Conservation (phyloP, 2,329 filamentous ascomycete genomes). For the Beauveria brongniartii region DNA sequence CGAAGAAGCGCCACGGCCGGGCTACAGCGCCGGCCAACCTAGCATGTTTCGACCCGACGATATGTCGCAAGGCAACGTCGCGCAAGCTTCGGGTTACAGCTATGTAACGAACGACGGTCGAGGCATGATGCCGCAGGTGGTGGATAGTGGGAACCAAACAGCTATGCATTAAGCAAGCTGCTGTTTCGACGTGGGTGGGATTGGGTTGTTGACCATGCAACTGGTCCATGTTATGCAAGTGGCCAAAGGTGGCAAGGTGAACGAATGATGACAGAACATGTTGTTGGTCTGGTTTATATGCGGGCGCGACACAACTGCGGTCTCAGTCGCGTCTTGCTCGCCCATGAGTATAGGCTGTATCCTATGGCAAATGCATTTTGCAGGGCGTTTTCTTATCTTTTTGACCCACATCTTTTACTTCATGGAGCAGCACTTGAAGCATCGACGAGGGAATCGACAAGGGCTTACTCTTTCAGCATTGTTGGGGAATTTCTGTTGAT, state of each 20-base stretch:
- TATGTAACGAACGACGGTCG: conserved; percentile 28
- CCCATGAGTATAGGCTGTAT: not conserved
- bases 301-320: not conserved
- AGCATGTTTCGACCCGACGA: conserved; percentile 26
- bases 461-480: not conserved
- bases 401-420: not conserved
- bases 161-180: conserved; percentile 17
- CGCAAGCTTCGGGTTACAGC: conserved; percentile 25
- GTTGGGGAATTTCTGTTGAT: not conserved
- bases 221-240: not conserved
- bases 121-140: conserved; percentile 20
- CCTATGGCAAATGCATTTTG: conserved; percentile 1
- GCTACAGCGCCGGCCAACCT: conserved; percentile 24
- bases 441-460: not conserved
- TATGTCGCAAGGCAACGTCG: conserved; percentile 22
- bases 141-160: conserved; percentile 22
- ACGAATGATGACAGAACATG: not conserved
- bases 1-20: conserved; percentile 24
- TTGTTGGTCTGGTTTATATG: not conserved
- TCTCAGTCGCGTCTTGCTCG: not conserved
- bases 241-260: not conserved
- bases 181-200: not conserved
- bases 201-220: not conserved
- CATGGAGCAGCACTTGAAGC: not conserved
- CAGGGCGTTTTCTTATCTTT: conserved; percentile 3